Conservation (phyloP, 768 basidiomycete species). For the Lentinula sp. region DNA sequence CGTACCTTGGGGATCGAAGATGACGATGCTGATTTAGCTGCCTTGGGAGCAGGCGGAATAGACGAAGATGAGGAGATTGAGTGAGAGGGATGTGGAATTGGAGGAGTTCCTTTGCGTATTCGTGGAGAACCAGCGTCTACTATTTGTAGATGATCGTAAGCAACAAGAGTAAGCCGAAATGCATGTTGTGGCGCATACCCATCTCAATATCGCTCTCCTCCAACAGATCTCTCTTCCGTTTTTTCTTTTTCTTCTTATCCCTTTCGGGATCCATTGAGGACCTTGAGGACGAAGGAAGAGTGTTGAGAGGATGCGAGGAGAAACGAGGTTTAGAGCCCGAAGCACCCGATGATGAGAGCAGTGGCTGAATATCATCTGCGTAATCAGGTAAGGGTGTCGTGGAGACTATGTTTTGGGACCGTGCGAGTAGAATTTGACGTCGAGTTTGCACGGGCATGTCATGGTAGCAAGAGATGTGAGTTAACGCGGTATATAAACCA, state of each 20-base stretch:
- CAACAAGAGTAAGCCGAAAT: slow-evolving; percentile 7
- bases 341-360: slow-evolving; percentile 1
- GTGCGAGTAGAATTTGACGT: slow-evolving; percentile 2
- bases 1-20: slow-evolving; percentile 13
- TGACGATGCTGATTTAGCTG: slow-evolving; percentile 45
- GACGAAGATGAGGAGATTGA: slow-evolving; percentile 29
- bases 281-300: slow-evolving; percentile 42
- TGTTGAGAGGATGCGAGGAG: slow-evolving; percentile 35
- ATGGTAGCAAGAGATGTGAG: neutral
- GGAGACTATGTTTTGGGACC: neutral
- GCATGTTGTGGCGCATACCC: slow-evolving; percentile 27
- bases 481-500: neutral
- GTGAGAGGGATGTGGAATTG: slow-evolving; percentile 23
- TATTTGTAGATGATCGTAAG: slow-evolving; percentile 30
- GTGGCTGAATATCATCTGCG: slow-evolving; percentile 39
- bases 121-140: slow-evolving; percentile 22
- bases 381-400: slow-evolving; percentile 42
- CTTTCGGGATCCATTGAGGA: slow-evolving; percentile 63
- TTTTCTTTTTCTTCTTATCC: slow-evolving; percentile 76
- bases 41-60: slow-evolving; percentile 42
- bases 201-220: slow-evolving; percentile 68
- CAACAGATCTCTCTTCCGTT: slow-evolving; percentile 66
- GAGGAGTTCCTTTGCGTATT: slow-evolving; percentile 56
- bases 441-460: slow-evolving; percentile 5
- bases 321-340: slow-evolving; percentile 37